Conservation (phyloP, 2,329 filamentous ascomycete species). For the Chaetomium globosum region DNA sequence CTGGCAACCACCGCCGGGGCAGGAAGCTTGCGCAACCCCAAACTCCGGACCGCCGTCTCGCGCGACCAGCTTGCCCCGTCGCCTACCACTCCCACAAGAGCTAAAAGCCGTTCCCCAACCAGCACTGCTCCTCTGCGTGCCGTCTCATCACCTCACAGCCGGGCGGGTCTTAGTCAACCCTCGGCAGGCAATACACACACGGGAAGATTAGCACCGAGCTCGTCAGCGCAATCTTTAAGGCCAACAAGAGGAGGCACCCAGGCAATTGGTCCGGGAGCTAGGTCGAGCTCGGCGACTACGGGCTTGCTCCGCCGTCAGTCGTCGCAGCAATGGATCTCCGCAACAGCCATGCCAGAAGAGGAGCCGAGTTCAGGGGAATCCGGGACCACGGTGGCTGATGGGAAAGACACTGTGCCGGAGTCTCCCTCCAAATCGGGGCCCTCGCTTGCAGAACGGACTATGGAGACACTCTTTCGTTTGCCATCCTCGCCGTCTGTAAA, state of each 20-base stretch:
- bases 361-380: slow-evolving; percentile 21
- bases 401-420: slow-evolving; percentile 12
- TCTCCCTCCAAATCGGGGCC: slow-evolving; percentile 44
- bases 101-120: slow-evolving; percentile 22
- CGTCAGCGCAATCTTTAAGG: slow-evolving; percentile 18
- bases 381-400: slow-evolving; percentile 10
- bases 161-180: slow-evolving; percentile 20
- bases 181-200: slow-evolving; percentile 20
- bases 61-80: slow-evolving; percentile 44
- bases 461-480: slow-evolving; percentile 78
- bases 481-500: slow-evolving; percentile 74
- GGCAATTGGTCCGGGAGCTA: slow-evolving; percentile 4
- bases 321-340: slow-evolving; percentile 37
- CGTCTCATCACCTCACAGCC: slow-evolving; percentile 32
- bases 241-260: slow-evolving; percentile 19
- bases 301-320: slow-evolving; percentile 26
- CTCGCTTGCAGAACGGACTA: slow-evolving; percentile 79
- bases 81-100: slow-evolving; percentile 22
- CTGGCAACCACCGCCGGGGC: slow-evolving; percentile 16
- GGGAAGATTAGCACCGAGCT: slow-evolving; percentile 18
- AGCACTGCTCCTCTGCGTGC: slow-evolving; percentile 28
- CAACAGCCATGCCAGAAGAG: slow-evolving; percentile 21
- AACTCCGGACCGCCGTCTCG: slow-evolving; percentile 47
- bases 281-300: slow-evolving; percentile 27
- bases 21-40: slow-evolving; percentile 43